Evolutionary conservation across 140 eudicot species (phyloP), one percentile per base, ranked within the genome.

Genomic region (Stevia rebaudiana): DNA sequence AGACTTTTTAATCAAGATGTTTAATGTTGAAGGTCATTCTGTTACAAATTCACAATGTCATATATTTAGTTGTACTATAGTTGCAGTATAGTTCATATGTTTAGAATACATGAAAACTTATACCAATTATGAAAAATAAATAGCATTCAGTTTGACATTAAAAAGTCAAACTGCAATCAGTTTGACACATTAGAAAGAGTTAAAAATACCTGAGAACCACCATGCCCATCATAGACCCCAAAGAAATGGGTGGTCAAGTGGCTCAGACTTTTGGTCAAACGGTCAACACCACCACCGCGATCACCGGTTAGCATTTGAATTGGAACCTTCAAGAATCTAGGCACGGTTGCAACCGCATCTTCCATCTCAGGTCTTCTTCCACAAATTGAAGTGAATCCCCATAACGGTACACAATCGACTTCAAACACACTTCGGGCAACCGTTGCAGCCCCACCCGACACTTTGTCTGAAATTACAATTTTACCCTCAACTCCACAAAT

Each of bases 361-460:
- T 91, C 98, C 98, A 91, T 91, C 64, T 91, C 98, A 0, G 96
- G 92, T 35, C 98, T 81, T 83, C 98, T 77, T 69, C 96, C 98
- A 70, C 95, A 83, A 11, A 91, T 56, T 25, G 96, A 91, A 3
- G 86, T 75, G 47, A 72, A 70, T 23, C 98, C 98, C 98, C 98
- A 91, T 9, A 91, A 80, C 15, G 98, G 87, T 28, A 87, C 82
- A 73, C 74, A 84, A 58, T 91, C 98, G 67, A 85, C 82, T 77
- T 87, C 96, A 63, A 83, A 87, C 13, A 85, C 87, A 81, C 94
- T 88, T 22, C 89, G 80, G 1, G 65, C 77, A 8, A 68, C 80
- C 3, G 60, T 50, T 43, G 63, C 80, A 77, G 44, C 28, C 51
- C 68, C 82, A 80, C 74, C 49, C 0, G 67, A 19, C 16, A 72